Evolutionary conservation across 2,329 filamentous ascomycete genomes (phyloP).

Genomic region (Fusarium siculi): DNA sequence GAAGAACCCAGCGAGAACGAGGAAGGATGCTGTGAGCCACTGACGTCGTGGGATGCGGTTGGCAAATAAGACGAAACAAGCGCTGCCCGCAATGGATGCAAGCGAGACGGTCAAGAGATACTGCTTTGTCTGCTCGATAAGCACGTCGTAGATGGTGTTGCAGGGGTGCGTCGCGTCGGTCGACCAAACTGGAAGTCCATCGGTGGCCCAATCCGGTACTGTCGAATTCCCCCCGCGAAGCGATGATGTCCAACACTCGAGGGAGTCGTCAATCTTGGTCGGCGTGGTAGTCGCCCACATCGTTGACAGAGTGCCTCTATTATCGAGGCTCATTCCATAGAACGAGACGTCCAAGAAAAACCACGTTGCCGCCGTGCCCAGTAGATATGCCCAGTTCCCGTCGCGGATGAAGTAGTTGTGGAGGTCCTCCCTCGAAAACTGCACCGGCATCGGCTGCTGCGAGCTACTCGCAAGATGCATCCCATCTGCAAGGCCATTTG

Average conservation of each 20-base stretch:
- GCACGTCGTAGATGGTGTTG: constrained; percentile 62
- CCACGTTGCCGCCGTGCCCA: constrained; percentile 60
- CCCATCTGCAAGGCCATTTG: constrained; percentile 23
- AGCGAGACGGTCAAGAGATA: constrained; percentile 63
- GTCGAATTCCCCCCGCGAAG: constrained; percentile 56
- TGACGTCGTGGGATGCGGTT: constrained; percentile 60
- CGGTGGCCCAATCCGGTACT: constrained; percentile 53
- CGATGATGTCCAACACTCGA: constrained; percentile 61
- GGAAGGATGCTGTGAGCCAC: constrained; percentile 62
- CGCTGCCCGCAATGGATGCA: constrained; percentile 61
- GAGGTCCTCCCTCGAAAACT: constrained; percentile 61
- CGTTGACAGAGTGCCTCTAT: constrained; percentile 50
- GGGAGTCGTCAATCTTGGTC: constrained; percentile 49
- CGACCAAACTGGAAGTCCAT: constrained; percentile 60
- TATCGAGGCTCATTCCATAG: constrained; percentile 63
- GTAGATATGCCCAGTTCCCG: constrained; percentile 50
- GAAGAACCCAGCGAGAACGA: constrained; percentile 58
- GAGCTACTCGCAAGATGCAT: constrained; percentile 46
- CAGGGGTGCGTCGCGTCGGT: constrained; percentile 61
- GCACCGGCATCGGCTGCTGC: constrained; percentile 55
- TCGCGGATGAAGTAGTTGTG: constrained; percentile 61
- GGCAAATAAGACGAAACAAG: constrained; percentile 59
- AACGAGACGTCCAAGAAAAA: constrained; percentile 65
- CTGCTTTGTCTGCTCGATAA: constrained; percentile 63
- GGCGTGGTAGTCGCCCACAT: constrained; percentile 52